These are phyloP conservation scores for Firmiana major DNA, from an alignment of 345 rosid genomes.

Conservation along the genomic window DNA sequence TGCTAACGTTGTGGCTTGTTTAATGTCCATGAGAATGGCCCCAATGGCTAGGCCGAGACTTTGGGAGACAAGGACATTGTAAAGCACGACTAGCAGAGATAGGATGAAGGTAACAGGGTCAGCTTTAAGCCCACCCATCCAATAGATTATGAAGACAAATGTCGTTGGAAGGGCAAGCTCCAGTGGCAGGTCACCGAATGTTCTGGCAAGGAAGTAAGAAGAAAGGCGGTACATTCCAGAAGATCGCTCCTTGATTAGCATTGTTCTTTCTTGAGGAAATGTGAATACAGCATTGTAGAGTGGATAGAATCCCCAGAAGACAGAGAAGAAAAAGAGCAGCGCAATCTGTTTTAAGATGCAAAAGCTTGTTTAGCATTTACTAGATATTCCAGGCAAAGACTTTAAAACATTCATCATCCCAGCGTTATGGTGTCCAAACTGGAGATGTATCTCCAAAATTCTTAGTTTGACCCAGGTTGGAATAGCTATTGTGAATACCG, in stretches of 20 bases:
- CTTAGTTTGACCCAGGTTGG: not conserved
- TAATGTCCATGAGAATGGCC: slow-evolving; percentile 93
- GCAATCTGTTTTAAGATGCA: slow-evolving; percentile 61
- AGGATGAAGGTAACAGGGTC: slow-evolving; percentile 76
- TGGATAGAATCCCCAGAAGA: slow-evolving; percentile 99
- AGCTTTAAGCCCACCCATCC: slow-evolving; percentile 98
- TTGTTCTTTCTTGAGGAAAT: slow-evolving; percentile 89
- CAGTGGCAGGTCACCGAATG: slow-evolving; percentile 80
- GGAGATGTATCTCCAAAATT: not conserved
- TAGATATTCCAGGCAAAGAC: not conserved
- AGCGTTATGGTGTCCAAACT: too few relatives aligned
- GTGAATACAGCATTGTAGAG: slow-evolving; percentile 98
- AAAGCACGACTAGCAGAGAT: slow-evolving; percentile 81
- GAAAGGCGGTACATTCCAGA: slow-evolving; percentile 98
- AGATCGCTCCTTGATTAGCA: slow-evolving; percentile 79
- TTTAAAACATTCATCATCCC: too few relatives aligned
- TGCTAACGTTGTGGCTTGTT: slow-evolving; percentile 95
- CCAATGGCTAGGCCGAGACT: slow-evolving; percentile 93
- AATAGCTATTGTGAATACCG: not conserved
- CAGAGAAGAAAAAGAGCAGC: slow-evolving; percentile 95
- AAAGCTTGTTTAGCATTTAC: slow-evolving; percentile 16
- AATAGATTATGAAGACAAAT: slow-evolving; percentile 88
- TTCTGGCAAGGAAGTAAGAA: slow-evolving; percentile 90
- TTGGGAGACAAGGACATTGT: slow-evolving; percentile 90
- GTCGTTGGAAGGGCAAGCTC: slow-evolving; percentile 97